phyloP scores from a whole-genome alignment of 2,329 filamentous ascomycete genomes.

The Botrytis medusae region DNA sequence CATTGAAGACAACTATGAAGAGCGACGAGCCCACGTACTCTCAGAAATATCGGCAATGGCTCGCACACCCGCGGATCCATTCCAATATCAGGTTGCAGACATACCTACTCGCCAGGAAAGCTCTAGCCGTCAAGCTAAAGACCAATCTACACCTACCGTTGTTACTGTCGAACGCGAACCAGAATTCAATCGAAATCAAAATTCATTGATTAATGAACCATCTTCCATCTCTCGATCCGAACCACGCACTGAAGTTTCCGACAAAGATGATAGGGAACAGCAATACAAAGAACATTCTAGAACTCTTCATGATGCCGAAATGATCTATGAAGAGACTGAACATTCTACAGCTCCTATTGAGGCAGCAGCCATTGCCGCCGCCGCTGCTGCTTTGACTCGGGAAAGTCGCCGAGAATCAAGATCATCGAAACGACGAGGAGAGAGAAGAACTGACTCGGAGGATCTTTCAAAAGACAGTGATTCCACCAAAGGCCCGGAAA shows the following conservation, averaged over 20 bases:
- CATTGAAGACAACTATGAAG: constrained; percentile 28
- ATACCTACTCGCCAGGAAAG: constrained; percentile 45
- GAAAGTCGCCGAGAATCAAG: constrained; percentile 38
- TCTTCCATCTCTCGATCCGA: constrained; percentile 25
- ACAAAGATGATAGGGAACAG: constrained; percentile 22
- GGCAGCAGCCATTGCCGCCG: constrained; percentile 48
- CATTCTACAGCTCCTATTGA: constrained; percentile 51
- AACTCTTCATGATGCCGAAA: constrained; percentile 45
- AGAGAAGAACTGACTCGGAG: constrained; percentile 34
- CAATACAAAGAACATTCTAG: constrained; percentile 26
- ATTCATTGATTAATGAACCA: constrained; percentile 33
- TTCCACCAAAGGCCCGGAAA: constrained; percentile 20
- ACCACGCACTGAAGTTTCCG: constrained; percentile 23
- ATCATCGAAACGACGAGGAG: constrained; percentile 40
- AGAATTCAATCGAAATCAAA: constrained; percentile 38
- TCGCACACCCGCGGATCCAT: constrained; percentile 47
- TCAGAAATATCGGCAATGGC: constrained; percentile 31
- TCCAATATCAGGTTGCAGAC: constrained; percentile 57
- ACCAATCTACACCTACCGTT: constrained; percentile 44
- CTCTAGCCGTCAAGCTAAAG: constrained; percentile 24
- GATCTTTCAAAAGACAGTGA: constrained; percentile 23
- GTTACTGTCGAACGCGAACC: constrained; percentile 56
- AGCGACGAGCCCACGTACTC: constrained; percentile 36
- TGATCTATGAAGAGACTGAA: constrained; percentile 48
- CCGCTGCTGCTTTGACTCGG: constrained; percentile 46